Evolutionary conservation across 108 stramenopile species (phyloP).

Genomic region (Pseudonitzschia multistriata): DNA sequence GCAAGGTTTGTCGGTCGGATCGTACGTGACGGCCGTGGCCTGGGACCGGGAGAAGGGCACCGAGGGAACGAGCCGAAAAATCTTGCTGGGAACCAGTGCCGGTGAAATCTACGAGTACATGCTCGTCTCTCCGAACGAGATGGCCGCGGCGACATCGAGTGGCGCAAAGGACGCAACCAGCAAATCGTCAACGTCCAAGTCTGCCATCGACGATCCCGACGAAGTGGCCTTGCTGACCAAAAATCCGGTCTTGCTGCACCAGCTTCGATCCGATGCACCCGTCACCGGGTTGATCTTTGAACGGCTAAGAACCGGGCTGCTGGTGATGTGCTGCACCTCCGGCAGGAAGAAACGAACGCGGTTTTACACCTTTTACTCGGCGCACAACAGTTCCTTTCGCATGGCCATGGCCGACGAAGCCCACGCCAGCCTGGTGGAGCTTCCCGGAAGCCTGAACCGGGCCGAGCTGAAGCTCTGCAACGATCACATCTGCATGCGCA

Average conservation of each 20-base stretch:
- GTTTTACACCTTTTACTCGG: conserved; percentile 71
- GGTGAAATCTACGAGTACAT: conserved; percentile 86
- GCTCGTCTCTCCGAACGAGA: conserved; percentile 48
- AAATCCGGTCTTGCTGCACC: conserved; percentile 31
- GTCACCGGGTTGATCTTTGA: conserved; percentile 61
- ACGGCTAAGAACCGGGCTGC: conserved; percentile 51
- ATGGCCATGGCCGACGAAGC: conserved; percentile 54
- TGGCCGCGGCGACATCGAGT: conserved; percentile 1
- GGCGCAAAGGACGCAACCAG: not conserved
- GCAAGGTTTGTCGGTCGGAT: conserved; percentile 62
- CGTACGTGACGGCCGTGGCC: conserved; percentile 79
- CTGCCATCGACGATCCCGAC: conserved; percentile 19
- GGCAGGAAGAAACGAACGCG: conserved; percentile 70
- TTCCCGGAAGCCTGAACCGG: conserved; percentile 76
- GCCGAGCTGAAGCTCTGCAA: conserved; percentile 65
- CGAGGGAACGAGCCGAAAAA: conserved; percentile 73
- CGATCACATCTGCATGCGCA: conserved; percentile 68
- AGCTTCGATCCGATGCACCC: conserved; percentile 40
- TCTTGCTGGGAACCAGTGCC: conserved; percentile 68
- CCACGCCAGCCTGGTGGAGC: conserved; percentile 56
- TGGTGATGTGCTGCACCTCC: conserved; percentile 69
- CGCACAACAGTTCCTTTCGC: conserved; percentile 44
- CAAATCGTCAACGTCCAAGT: not conserved
- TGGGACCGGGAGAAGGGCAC: conserved; percentile 84
- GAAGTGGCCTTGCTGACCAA: conserved; percentile 20